Conservation (phyloP, 176 grass and related monocot species). For the Eremochloa ophiuroides region DNA sequence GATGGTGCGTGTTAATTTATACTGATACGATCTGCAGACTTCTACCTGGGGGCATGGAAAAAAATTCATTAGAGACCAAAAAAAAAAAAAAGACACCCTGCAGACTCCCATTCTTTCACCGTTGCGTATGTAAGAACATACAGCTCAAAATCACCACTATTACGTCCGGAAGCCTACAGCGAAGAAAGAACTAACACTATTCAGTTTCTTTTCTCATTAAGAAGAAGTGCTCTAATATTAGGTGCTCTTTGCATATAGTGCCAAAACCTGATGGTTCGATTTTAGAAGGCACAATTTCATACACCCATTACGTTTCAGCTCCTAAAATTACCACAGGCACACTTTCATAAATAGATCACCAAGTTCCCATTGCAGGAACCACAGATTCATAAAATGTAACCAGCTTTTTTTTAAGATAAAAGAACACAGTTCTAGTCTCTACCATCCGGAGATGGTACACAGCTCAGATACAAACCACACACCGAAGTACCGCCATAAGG, state of each 20-base stretch:
- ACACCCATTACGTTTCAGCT: neutral
- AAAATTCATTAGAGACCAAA: neutral
- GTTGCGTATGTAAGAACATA: neutral
- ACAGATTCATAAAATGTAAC: no score
- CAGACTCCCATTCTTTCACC: neutral
- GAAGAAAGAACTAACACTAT: slow-evolving; percentile 5
- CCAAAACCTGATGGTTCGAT: no score
- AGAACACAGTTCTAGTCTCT: no score
- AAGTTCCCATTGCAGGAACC: no score
- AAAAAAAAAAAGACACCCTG: no score
- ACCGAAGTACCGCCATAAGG: no score
- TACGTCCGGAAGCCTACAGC: slow-evolving; percentile 44
- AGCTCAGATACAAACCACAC: no score
- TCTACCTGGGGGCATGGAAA: neutral
- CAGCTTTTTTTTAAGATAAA: no score
- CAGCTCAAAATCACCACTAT: neutral
- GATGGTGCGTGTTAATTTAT: neutral
- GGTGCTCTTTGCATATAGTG: neutral
- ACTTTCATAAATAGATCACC: neutral
- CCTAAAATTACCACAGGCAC: neutral
- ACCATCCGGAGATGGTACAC: no score
- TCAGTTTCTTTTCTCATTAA: neutral
- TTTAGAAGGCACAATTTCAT: neutral
- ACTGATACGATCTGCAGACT: neutral
- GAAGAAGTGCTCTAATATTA: neutral